A percentile compares a stretch with the other conserved stretches of the same genome.
Conservation (phyloP, 495 filamentous ascomycete species). For the Letharia lupina region DNA sequence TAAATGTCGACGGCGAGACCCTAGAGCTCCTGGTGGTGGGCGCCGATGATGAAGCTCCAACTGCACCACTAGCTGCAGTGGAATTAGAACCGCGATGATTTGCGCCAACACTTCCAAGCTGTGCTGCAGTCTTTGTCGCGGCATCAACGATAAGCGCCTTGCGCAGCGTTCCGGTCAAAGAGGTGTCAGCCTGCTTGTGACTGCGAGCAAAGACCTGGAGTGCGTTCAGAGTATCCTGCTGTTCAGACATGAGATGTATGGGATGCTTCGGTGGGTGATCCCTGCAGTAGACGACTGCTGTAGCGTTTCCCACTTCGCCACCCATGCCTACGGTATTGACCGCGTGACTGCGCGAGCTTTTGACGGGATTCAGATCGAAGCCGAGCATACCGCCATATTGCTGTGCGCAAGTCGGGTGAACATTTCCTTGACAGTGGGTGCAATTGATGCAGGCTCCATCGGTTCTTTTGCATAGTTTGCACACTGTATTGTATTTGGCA, state of each 20-base stretch:
- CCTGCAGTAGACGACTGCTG: slow-evolving; percentile 81
- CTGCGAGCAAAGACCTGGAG: slow-evolving; percentile 77
- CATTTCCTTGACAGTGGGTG: slow-evolving; percentile 67
- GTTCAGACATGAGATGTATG: slow-evolving; percentile 70
- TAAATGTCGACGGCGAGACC: slow-evolving; percentile 24
- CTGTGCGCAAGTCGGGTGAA: slow-evolving; percentile 87
- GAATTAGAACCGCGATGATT: slow-evolving; percentile 22
- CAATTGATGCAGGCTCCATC: slow-evolving; percentile 76
- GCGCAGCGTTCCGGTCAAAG: slow-evolving; percentile 80
- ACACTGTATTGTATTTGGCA: slow-evolving; percentile 58
- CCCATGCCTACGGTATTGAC: slow-evolving; percentile 65
- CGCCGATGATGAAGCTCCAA: slow-evolving; percentile 18
- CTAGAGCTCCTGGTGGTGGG: slow-evolving; percentile 21
- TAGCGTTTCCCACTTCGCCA: slow-evolving; percentile 65
- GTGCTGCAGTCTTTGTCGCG: slow-evolving; percentile 33
- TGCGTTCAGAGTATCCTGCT: slow-evolving; percentile 49
- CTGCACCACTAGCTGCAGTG: slow-evolving; percentile 31
- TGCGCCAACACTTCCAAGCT: slow-evolving; percentile 23
- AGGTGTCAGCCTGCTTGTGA: slow-evolving; percentile 90
- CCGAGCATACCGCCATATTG: slow-evolving; percentile 74
- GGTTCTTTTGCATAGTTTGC: slow-evolving; percentile 74
- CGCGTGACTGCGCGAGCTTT: slow-evolving; percentile 72
- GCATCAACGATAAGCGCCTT: slow-evolving; percentile 66
- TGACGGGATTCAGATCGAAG: slow-evolving; percentile 85
- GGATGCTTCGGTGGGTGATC: slow-evolving; percentile 60